Percentiles rank a stretch among this genome's conserved stretches.
phyloP scores from a whole-genome alignment of 2,329 filamentous ascomycete species.

The Xylaria sp. region DNA sequence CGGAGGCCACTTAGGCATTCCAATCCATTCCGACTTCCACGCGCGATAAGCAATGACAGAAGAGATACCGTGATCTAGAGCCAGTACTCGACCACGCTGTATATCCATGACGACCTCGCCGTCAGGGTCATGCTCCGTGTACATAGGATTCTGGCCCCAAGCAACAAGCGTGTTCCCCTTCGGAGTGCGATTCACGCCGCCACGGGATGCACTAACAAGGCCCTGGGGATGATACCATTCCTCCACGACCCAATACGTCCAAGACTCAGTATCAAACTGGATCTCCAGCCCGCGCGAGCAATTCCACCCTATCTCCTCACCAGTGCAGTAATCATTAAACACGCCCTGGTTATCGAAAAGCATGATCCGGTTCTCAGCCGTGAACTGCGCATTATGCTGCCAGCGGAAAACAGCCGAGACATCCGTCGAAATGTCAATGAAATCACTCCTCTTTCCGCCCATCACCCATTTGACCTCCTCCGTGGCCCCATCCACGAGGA shows the following conservation, averaged over 20 bases:
- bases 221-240: slow-evolving; percentile 47
- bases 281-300: slow-evolving; percentile 54
- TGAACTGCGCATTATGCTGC: slow-evolving; percentile 49
- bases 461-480: slow-evolving; percentile 46
- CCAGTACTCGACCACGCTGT: slow-evolving; percentile 47
- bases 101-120: slow-evolving; percentile 59
- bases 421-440: slow-evolving; percentile 45
- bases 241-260: slow-evolving; percentile 52
- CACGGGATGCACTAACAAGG: slow-evolving; percentile 50
- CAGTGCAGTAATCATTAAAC: slow-evolving; percentile 35
- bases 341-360: slow-evolving; percentile 49
- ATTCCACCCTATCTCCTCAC: too few species aligned
- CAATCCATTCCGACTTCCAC: slow-evolving; percentile 60
- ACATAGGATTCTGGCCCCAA: slow-evolving; percentile 58
- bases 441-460: slow-evolving; percentile 47
- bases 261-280: slow-evolving; percentile 49
- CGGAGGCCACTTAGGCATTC: slow-evolving; percentile 42
- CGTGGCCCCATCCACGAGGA: slow-evolving; percentile 42
- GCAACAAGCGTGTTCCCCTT: slow-evolving; percentile 61
- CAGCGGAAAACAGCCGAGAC: slow-evolving; percentile 45
- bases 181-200: slow-evolving; percentile 58
- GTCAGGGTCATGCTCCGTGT: slow-evolving; percentile 54
- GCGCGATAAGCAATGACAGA: slow-evolving; percentile 60
- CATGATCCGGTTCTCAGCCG: slow-evolving; percentile 40
- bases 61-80: slow-evolving; percentile 43